Evolutionary conservation across 129 eudicot species (phyloP).

Genomic region (Apium graveolens): DNA sequence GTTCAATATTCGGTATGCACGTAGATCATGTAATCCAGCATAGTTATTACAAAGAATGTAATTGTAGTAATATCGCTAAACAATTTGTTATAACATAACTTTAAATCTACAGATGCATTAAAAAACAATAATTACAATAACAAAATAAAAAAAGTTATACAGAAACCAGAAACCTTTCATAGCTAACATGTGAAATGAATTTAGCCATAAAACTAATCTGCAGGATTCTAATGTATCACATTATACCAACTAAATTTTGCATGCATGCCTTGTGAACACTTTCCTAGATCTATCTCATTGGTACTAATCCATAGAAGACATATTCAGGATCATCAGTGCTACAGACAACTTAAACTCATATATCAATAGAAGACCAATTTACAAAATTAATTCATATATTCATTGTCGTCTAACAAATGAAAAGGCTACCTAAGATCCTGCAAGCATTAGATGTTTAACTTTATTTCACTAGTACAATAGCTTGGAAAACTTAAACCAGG

Average conservation of each 20-base stretch:
- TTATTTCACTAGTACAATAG: neutral
- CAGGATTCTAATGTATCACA: neutral
- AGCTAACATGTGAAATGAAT: neutral
- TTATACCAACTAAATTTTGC: neutral
- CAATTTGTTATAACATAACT: neutral
- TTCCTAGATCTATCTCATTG: neutral
- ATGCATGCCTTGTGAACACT: neutral
- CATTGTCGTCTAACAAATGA: neutral
- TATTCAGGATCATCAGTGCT: neutral
- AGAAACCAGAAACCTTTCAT: neutral
- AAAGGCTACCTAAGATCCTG: neutral
- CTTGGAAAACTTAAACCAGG: neutral
- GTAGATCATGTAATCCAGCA: constrained; percentile 1
- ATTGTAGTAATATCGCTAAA: neutral
- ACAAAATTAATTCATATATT: neutral
- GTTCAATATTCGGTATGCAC: neutral
- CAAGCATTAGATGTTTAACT: neutral
- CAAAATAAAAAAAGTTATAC: too few species aligned
- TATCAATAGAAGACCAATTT: neutral
- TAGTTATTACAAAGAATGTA: neutral
- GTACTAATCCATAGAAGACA: neutral
- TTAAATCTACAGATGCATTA: neutral
- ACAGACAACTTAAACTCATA: neutral
- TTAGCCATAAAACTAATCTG: neutral
- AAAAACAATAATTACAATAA: neutral